phyloP scores from a whole-genome alignment of 164 flowering plant genomes.

The Magnolia changhungtana region DNA sequence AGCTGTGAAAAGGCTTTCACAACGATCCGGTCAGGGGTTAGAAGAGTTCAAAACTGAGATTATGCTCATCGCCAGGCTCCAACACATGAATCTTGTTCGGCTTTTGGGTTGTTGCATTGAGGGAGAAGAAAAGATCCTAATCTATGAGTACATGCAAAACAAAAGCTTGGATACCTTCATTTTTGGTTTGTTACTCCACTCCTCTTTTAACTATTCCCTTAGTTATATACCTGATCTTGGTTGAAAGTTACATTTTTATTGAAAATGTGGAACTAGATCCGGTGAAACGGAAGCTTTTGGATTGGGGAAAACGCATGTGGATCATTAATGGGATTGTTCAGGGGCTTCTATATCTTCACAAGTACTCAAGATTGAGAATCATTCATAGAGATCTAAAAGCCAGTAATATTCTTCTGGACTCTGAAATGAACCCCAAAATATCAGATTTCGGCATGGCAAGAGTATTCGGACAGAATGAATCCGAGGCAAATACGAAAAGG shows the following conservation, averaged over 20 bases:
- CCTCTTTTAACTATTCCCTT: neutral
- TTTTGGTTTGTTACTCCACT: slow-evolving; percentile 28
- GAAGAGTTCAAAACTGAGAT: slow-evolving; percentile 44
- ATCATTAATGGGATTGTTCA: slow-evolving; percentile 38
- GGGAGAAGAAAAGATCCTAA: slow-evolving; percentile 31
- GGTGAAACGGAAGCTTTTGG: slow-evolving; percentile 14
- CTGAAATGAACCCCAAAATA: slow-evolving; percentile 42
- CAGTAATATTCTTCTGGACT: slow-evolving; percentile 49
- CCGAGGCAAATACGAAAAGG: slow-evolving; percentile 20
- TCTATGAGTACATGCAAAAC: slow-evolving; percentile 54
- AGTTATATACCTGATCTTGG: neutral
- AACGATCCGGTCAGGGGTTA: slow-evolving; percentile 33
- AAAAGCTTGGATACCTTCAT: slow-evolving; percentile 40
- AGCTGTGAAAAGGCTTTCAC: slow-evolving; percentile 42
- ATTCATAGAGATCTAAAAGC: slow-evolving; percentile 62
- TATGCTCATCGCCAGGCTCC: slow-evolving; percentile 34
- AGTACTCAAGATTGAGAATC: slow-evolving; percentile 44
- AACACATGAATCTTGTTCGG: slow-evolving; percentile 45
- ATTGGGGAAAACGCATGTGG: slow-evolving; percentile 36
- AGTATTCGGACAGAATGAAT: slow-evolving; percentile 27
- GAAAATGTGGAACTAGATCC: slow-evolving; percentile 23
- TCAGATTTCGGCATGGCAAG: slow-evolving; percentile 50
- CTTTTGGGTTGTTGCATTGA: slow-evolving; percentile 41
- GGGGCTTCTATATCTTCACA: slow-evolving; percentile 61
- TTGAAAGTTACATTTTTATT: neutral